These are phyloP conservation scores for Trametes pubescens DNA, from an alignment of 1,284 basidiomycete species.

Conservation along the genomic window DNA sequence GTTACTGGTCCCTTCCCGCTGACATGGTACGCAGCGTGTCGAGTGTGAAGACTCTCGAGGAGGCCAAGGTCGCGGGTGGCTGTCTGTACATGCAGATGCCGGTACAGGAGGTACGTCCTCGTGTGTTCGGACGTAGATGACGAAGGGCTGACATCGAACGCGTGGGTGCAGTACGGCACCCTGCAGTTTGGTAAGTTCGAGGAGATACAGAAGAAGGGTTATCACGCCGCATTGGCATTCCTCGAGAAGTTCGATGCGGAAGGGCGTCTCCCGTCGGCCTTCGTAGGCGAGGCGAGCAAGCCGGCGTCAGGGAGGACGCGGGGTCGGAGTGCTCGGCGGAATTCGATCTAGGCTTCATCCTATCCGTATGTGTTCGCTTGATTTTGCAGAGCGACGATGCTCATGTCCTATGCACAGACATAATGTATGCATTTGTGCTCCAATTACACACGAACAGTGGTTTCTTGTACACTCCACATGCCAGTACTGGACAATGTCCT, in stretches of 20 bases:
- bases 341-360: slow-evolving; percentile 56
- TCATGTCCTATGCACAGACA: background rate
- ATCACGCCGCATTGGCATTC: slow-evolving; percentile 76
- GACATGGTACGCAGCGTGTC: slow-evolving; percentile 73
- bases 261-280: slow-evolving; percentile 78
- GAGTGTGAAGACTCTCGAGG: slow-evolving; percentile 93
- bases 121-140: slow-evolving; percentile 19
- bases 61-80: slow-evolving; percentile 88
- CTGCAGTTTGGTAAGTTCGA: slow-evolving; percentile 84
- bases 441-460: background rate
- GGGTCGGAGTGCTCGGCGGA: slow-evolving; percentile 78
- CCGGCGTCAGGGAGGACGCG: slow-evolving; percentile 62
- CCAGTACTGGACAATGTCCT: background rate
- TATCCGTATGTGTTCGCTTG: background rate
- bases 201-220: slow-evolving; percentile 87
- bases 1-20: background rate
- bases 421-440: background rate
- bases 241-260: slow-evolving; percentile 85
- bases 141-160: slow-evolving; percentile 19
- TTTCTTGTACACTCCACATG: background rate
- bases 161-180: slow-evolving; percentile 68
- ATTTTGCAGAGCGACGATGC: background rate
- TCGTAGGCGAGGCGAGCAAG: slow-evolving; percentile 63
- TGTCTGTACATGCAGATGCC: slow-evolving; percentile 97
- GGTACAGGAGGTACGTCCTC: slow-evolving; percentile 76